Evolutionary conservation across 2,329 filamentous ascomycete genomes (phyloP), one percentile per base, ranked within the genome.

Genomic region (Aspergillus awamori): DNA sequence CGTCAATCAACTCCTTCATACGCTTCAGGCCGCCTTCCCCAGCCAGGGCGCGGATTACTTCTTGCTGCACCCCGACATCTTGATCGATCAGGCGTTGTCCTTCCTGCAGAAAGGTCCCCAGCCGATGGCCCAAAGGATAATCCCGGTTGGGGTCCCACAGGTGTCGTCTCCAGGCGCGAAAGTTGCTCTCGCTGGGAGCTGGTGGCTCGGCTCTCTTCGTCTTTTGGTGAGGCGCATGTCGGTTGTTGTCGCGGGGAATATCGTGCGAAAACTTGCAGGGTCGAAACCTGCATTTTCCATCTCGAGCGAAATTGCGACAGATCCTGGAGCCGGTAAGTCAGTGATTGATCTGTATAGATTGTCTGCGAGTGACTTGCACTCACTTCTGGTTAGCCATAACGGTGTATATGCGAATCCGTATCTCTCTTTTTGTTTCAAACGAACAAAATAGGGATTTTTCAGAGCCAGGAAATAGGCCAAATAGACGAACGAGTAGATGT

Each of bases 41-140:
- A 8, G 75, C 62, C 4, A 77, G 68, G 30, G 51, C 61, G 6
- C 58, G 62, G 45, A 76, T 69, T 6, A 77, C 70, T 24, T 70
- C 61, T 49, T 77, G 74, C 8, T 68, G 54, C 0, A 61, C 63
- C 26, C 62, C 59, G 10, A 62, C 67, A 43, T 70, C 65, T 4
- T 60, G 55, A 3, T 70, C 60, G 30, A 74, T 65, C 7, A 75
- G 66, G 49, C 48, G 56, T 41, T 53, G 65, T n/a, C 67, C 72
- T 45, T 65, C 57, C 36, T 60, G 56, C 51, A 76, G 75, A 24
- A 77, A 67, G 10, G 8, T 15, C 2, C 51, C 64, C 20, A 60
- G 53, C 5, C 43, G 24, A 1, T 13, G 8, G 1, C 62, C 57
- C n/a, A 64, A 26, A 0, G 53, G 60, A 4, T 20, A 47, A 1